These are phyloP conservation scores for Microsporum audouinii DNA, from an alignment of 2,329 filamentous ascomycete species.

Conservation along the genomic window DNA sequence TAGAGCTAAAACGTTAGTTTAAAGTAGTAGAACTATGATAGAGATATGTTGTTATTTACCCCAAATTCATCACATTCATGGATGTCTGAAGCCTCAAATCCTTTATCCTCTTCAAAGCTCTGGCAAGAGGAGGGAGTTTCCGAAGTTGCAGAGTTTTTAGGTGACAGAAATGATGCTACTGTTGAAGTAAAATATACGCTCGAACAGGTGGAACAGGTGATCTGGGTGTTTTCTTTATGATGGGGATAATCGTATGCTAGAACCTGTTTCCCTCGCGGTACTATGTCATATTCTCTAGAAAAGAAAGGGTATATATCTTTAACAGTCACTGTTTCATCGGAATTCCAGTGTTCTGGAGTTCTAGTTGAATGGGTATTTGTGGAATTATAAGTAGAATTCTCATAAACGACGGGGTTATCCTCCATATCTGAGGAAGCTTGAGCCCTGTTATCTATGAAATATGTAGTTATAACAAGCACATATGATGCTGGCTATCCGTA, in stretches of 20 bases:
- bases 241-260: background rate
- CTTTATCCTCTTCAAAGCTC: too few relatives aligned
- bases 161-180: background rate
- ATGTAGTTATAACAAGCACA: too few relatives aligned
- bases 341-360: background rate
- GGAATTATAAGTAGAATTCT: background rate
- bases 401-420: background rate
- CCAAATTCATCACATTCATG: background rate
- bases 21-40: background rate
- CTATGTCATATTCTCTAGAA: background rate
- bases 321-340: background rate
- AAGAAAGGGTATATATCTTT: background rate
- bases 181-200: background rate
- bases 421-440: background rate
- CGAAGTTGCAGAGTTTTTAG: background rate
- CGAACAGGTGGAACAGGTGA: background rate
- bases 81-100: background rate
- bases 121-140: background rate
- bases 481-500: too few relatives aligned
- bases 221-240: background rate
- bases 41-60: background rate
- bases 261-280: background rate
- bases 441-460: too few relatives aligned
- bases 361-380: background rate
- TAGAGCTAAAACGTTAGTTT: background rate